Percentiles rank a stretch among this genome's conserved stretches.
phyloP scores from a whole-genome alignment of 1,284 basidiomycete genomes.

The Cryptococcus sp. region DNA sequence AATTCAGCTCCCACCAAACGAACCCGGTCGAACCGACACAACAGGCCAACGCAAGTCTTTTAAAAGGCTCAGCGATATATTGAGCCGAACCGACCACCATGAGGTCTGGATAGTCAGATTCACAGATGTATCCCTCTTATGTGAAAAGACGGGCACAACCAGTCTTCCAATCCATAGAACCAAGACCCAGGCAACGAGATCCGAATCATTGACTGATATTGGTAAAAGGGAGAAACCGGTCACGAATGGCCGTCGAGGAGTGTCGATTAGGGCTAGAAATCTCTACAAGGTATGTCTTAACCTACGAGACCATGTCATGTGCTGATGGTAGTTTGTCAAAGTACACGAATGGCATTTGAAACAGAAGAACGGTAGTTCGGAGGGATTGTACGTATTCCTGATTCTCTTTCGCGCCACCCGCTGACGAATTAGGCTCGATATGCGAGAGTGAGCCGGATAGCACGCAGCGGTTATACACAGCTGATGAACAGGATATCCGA shows the following conservation, averaged over 20 bases:
- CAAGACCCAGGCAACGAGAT: constrained; percentile 52
- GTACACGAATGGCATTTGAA: constrained; percentile 71
- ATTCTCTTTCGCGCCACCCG: background rate
- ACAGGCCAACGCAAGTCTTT: constrained; percentile 66
- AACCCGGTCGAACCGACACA: constrained; percentile 42
- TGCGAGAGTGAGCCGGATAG: constrained; percentile 69
- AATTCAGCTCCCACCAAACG: constrained; percentile 53
- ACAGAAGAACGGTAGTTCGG: constrained; percentile 9
- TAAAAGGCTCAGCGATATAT: constrained; percentile 70
- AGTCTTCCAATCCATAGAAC: constrained; percentile 64
- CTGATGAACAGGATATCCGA: constrained; percentile 5
- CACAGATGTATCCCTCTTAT: constrained; percentile 89
- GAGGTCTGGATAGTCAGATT: constrained; percentile 90
- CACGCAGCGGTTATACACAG: too few relatives aligned
- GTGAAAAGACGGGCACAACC: constrained; percentile 84
- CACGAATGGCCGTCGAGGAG: constrained; percentile 65
- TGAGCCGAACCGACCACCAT: constrained; percentile 58
- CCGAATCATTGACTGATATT: constrained; percentile 63
- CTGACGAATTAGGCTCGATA: constrained; percentile 56
- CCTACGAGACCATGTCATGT: background rate
- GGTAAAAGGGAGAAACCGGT: constrained; percentile 75
- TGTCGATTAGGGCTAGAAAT: constrained; percentile 76
- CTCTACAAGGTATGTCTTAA: constrained; percentile 66
- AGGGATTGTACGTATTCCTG: constrained; percentile 2
- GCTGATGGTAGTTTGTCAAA: constrained; percentile 50